Percentiles rank a stretch among this genome's conserved stretches.
Conservation (phyloP, 202 grass and related monocot genomes). For the Thinopyrum obtusiflorum region DNA sequence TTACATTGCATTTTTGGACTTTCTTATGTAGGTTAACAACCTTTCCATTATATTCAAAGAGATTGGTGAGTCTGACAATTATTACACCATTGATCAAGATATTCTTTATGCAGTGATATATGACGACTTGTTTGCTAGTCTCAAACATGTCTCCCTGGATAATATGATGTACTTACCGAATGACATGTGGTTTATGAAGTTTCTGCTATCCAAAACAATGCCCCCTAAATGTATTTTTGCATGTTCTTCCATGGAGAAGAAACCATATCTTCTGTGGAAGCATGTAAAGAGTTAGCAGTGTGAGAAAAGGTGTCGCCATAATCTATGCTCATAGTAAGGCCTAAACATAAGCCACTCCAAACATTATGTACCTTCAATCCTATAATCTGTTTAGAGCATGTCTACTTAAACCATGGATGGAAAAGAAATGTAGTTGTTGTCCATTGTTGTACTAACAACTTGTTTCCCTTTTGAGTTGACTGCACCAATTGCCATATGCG, state of each 20-base stretch:
- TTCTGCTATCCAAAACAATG: background rate
- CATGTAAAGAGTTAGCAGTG: background rate
- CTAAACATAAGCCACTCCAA: background rate
- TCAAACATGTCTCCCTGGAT: background rate
- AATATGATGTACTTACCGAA: background rate
- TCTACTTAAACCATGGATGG: background rate
- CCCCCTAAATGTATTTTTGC: background rate
- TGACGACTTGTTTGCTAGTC: conserved; percentile 9
- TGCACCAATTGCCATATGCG: background rate
- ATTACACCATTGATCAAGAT: background rate
- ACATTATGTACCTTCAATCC: background rate
- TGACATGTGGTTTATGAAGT: background rate
- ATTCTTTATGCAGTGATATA: background rate
- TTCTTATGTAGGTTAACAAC: background rate
- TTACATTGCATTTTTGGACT: background rate
- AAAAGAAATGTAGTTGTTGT: background rate
- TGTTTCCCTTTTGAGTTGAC: background rate
- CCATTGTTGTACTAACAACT: background rate
- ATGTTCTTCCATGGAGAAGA: background rate
- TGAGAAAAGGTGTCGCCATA: background rate
- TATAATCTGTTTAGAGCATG: background rate
- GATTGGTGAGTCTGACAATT: background rate
- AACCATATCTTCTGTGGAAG: background rate
- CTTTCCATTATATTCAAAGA: background rate
- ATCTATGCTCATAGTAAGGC: background rate